Base-by-base conservation (phyloP, 352 stramenopile genomes). In the Phytopythium kandeliae region DNA sequence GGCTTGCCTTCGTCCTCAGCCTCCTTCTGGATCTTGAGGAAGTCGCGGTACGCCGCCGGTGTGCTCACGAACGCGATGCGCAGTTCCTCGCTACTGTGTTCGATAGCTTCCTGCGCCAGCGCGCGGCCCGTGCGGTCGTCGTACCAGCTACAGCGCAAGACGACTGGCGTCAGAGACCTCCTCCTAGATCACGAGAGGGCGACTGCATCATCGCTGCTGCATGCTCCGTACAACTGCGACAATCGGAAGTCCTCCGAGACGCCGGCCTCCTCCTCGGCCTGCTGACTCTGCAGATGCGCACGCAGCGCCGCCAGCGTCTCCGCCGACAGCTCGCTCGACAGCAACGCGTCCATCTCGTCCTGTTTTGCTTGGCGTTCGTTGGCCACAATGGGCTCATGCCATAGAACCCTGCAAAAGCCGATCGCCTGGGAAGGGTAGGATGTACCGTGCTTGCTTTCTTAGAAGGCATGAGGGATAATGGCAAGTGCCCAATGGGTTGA, bases 161-260 rank as follows among this genome's bases (percentile, higher is more conserved):
- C 8, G 28, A 38, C 41, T 16, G 13, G 11, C 22, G 21, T 19
- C 28, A 31, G 28, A 4, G 25, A 31, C n/a, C n/a, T n/a, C n/a
- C n/a, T n/a, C n/a, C n/a, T n/a, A n/a, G n/a, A n/a, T n/a, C n/a
- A n/a, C n/a, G n/a, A n/a, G n/a, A n/a, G n/a, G n/a, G n/a, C n/a
- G n/a, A n/a, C n/a, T n/a, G n/a, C 28, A 9, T 10, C 28, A 31
- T 4, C 4, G 28, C 28, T 31, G 28, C 28, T 31, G 28, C 28
- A 31, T 31, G 28, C 37, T 49, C 5, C 51, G 37, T 52, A 82
- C 68, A 82, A 82, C 48, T 79, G 68, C 17, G 71, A 82, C 28
- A 82, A 62, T 46, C 71, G 68, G 45, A 82, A 82, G 43, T 82
- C 71, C 36, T 82, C 71, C 13, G 68, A 72, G 17, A 82, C 66